Evolutionary conservation across 108 stramenopile genomes (phyloP).

Genomic region (Discostella pseudostelligera): DNA sequence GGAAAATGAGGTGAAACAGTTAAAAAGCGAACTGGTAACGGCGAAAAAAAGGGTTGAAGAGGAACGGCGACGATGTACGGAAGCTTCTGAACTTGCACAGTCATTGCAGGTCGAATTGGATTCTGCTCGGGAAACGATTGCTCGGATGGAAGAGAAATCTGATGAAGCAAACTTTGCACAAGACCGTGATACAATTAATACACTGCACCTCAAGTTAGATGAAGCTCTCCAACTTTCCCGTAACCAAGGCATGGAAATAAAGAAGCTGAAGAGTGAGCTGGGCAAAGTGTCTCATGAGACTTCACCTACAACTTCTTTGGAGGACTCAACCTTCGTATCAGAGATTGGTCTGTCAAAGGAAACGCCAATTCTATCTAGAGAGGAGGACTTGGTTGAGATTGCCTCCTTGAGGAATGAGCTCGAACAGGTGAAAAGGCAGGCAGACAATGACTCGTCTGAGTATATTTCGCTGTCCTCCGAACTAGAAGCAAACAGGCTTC

Average conservation of each 20-base stretch:
- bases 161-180: not conserved
- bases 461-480: slow-evolving; percentile 10
- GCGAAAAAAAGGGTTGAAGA: slow-evolving; percentile 12
- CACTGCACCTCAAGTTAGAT: slow-evolving; percentile 17
- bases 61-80: slow-evolving; percentile 20
- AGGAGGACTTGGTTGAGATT: slow-evolving; percentile 18
- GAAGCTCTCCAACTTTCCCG: slow-evolving; percentile 32
- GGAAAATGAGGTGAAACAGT: slow-evolving; percentile 17
- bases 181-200: slow-evolving; percentile 1
- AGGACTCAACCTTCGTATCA: not conserved
- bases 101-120: slow-evolving; percentile 13
- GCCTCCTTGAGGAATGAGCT: slow-evolving; percentile 29
- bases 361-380: slow-evolving; percentile 4
- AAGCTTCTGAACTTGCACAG: slow-evolving; percentile 9
- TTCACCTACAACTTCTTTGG: not conserved
- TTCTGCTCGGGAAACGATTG: slow-evolving; percentile 11
- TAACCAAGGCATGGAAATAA: slow-evolving; percentile 24
- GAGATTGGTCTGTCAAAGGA: not conserved
- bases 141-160: slow-evolving; percentile 13
- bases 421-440: slow-evolving; percentile 11
- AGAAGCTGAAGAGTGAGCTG: slow-evolving; percentile 17
- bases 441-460: not conserved
- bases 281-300: slow-evolving; percentile 1
- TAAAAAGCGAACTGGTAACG: slow-evolving; percentile 20
- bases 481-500: slow-evolving; percentile 3